These are phyloP conservation scores for Murraya paniculata DNA, from an alignment of 345 rosid species.

Conservation along the genomic window DNA sequence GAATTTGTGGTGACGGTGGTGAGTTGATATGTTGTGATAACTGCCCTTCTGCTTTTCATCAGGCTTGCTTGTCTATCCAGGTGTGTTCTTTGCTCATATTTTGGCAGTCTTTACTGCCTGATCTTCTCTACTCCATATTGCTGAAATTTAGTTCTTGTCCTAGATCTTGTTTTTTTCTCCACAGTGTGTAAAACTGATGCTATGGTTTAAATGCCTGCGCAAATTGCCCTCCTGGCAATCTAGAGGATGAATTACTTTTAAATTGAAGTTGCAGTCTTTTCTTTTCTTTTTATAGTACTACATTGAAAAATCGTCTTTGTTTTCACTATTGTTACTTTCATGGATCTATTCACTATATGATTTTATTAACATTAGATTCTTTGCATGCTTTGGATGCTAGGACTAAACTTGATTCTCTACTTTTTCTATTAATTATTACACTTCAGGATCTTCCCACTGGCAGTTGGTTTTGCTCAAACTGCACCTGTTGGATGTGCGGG, in stretches of 20 bases:
- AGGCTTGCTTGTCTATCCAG: constrained; percentile 75
- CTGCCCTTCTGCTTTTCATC: constrained; percentile 92
- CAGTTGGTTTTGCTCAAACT: constrained; percentile 89
- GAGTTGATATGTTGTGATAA: constrained; percentile 93
- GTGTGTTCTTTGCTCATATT: constrained; percentile 39
- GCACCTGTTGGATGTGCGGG: constrained; percentile 79
- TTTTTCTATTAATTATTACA: constrained; percentile 17
- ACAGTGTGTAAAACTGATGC: background rate
- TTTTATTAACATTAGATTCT: background rate
- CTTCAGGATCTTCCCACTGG: constrained; percentile 89
- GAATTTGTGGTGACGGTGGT: constrained; percentile 88
- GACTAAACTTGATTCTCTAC: constrained; percentile 10
- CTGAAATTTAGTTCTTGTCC: background rate
- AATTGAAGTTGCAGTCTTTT: background rate
- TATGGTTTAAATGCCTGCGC: background rate
- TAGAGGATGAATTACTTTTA: background rate
- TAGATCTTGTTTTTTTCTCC: background rate
- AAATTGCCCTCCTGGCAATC: background rate
- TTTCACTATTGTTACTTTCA: background rate
- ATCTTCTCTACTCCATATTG: background rate
- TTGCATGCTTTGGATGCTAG: constrained; percentile 8
- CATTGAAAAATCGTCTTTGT: background rate
- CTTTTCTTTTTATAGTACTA: background rate
- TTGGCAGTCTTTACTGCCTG: background rate
- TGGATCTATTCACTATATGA: background rate